These are phyloP conservation scores for Aspergillus calidoustus DNA, from an alignment of 2,329 filamentous ascomycete species.

Conservation along the genomic window DNA sequence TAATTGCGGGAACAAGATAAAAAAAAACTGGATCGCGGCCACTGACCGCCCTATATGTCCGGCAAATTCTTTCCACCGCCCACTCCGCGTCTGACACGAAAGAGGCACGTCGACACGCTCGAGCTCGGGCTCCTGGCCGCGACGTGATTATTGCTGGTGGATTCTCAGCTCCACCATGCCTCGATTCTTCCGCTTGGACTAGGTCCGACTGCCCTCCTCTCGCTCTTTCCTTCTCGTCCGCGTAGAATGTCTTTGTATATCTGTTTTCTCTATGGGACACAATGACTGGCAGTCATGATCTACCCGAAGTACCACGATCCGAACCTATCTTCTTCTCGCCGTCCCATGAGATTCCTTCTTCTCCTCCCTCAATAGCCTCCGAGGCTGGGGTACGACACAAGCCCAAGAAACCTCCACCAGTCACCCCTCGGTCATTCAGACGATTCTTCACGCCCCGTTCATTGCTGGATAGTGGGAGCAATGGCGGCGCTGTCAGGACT, in stretches of 20 bases:
- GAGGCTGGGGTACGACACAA: constrained; percentile 43
- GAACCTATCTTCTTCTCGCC: constrained; percentile 40
- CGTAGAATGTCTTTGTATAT: constrained; percentile 30
- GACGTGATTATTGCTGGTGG: constrained; percentile 22
- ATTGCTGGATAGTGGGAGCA: constrained; percentile 40
- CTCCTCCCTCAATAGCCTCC: constrained; percentile 47
- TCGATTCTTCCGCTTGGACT: constrained; percentile 19
- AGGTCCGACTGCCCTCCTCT: background rate
- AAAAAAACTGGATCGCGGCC: constrained; percentile 25
- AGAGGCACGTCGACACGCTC: constrained; percentile 30
- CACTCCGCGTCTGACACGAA: constrained; percentile 31
- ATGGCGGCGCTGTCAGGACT: constrained; percentile 41
- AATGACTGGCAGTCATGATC: constrained; percentile 39
- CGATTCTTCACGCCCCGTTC: constrained; percentile 57
- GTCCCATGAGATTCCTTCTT: constrained; percentile 44
- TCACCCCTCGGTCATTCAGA: constrained; percentile 57
- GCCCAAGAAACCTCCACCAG: constrained; percentile 50
- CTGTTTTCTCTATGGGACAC: constrained; percentile 27
- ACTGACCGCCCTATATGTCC: constrained; percentile 26
- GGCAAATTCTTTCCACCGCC: constrained; percentile 22
- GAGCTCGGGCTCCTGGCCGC: constrained; percentile 20
- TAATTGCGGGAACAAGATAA: constrained; percentile 27
- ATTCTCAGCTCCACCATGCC: constrained; percentile 29
- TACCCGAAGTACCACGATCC: constrained; percentile 40
- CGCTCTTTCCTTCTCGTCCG: constrained; percentile 12